A percentile compares a stretch with the other conserved stretches of the same genome.
These are phyloP conservation scores for Solanum lignicaule DNA, from an alignment of 257 asterid genomes.

Conservation along the genomic window DNA sequence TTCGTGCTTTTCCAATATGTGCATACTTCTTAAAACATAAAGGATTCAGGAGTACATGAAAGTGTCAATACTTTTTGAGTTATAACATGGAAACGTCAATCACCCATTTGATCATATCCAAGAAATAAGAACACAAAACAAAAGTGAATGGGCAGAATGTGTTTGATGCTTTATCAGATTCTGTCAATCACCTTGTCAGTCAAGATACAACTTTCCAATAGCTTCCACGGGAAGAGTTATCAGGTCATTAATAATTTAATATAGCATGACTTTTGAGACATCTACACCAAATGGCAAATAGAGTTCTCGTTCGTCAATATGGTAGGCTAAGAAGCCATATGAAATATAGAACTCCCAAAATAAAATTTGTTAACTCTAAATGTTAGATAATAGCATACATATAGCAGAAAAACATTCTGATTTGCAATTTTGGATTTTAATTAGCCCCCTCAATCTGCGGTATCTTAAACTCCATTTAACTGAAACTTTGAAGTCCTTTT, in stretches of 20 bases:
- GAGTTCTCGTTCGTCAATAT: neutral
- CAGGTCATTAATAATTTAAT: neutral
- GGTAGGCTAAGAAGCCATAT: neutral
- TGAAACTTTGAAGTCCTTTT: neutral
- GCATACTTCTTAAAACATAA: neutral
- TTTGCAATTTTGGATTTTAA: neutral
- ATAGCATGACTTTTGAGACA: neutral
- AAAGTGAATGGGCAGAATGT: neutral
- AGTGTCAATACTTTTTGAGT: neutral
- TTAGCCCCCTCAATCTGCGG: neutral
- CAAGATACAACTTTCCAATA: neutral
- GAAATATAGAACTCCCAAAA: neutral
- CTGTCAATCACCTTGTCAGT: neutral
- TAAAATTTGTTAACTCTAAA: neutral
- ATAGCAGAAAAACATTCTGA: neutral
- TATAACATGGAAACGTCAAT: neutral
- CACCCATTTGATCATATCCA: neutral
- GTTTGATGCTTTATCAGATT: neutral
- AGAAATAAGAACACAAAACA: neutral
- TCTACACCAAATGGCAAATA: neutral
- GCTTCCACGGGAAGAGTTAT: neutral
- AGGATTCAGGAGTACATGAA: neutral
- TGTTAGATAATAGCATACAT: neutral
- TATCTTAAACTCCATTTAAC: neutral
- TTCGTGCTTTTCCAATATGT: neutral